Conservation (phyloP, 163 green algal species). For the Scenedesmus sp. region DNA sequence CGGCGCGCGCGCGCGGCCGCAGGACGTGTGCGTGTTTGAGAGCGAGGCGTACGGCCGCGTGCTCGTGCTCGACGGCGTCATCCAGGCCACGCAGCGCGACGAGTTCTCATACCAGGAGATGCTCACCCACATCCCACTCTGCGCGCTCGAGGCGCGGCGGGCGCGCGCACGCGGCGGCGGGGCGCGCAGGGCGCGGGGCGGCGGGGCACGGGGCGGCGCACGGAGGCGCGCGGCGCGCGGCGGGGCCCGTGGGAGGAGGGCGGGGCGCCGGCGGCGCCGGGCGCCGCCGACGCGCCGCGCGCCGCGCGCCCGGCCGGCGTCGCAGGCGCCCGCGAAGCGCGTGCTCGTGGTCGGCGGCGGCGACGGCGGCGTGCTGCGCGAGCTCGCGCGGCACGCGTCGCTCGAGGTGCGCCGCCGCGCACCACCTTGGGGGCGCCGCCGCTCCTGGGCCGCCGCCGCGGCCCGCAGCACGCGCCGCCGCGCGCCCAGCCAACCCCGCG, state of each 20-base stretch:
- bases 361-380: conserved; percentile 96
- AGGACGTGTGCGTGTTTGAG: conserved; percentile 93
- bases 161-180: no score
- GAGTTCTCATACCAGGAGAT: conserved; percentile 99
- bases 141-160: conserved; percentile 75
- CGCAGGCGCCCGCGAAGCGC: conserved; percentile 73
- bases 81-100: conserved; percentile 96
- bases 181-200: no score
- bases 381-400: conserved; percentile 85
- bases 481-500: no score
- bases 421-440: conserved; percentile 95
- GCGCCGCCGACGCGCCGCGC: no score
- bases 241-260: no score
- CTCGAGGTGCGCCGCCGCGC: conserved; percentile 67
- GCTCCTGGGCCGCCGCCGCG: no score
- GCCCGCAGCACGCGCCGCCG: conserved; percentile 92
- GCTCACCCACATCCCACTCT: conserved; percentile 96
- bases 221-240: not conserved
- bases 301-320: no score
- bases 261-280: no score
- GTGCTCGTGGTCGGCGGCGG: conserved; percentile 97
- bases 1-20: not conserved
- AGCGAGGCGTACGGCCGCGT: conserved; percentile 88
- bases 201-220: no score
- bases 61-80: conserved; percentile 92